Percentiles rank a stretch among this genome's conserved stretches.
Conservation (phyloP, 148 eudicot genomes). For the Rhododendron ferrugineum region DNA sequence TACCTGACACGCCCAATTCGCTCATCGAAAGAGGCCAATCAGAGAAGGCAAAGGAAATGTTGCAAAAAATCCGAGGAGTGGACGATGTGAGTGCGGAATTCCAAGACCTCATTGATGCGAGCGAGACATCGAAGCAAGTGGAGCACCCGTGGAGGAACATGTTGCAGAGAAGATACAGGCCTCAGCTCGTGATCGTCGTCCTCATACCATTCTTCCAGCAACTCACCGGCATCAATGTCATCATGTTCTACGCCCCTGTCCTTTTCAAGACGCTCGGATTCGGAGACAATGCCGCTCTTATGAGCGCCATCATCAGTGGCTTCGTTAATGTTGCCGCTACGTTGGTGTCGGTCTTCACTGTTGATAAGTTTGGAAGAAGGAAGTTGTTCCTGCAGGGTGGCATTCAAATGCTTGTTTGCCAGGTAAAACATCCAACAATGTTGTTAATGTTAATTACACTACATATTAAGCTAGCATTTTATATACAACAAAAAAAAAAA, state of each 20-base stretch:
- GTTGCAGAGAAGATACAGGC: slow-evolving; percentile 13
- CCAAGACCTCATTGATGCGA: slow-evolving; percentile 24
- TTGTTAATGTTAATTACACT: too few relatives aligned
- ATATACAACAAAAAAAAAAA: too few relatives aligned
- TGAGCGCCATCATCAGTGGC: slow-evolving; percentile 30
- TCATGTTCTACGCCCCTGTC: slow-evolving; percentile 39
- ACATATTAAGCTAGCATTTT: too few relatives aligned
- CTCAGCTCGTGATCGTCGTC: slow-evolving; percentile 24
- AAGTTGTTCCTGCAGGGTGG: slow-evolving; percentile 33
- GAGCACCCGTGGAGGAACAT: slow-evolving; percentile 27
- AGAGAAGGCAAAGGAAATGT: slow-evolving; percentile 14
- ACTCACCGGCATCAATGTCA: slow-evolving; percentile 38
- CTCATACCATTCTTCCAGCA: slow-evolving; percentile 38
- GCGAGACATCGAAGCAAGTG: slow-evolving; percentile 22
- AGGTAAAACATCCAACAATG: slow-evolving; percentile 2
- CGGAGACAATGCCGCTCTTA: slow-evolving; percentile 24
- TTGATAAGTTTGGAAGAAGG: slow-evolving; percentile 28
- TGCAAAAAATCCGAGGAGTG: slow-evolving; percentile 28
- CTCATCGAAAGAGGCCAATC: slow-evolving; percentile 24
- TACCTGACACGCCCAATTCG: slow-evolving; percentile 39
- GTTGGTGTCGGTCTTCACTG: slow-evolving; percentile 17
- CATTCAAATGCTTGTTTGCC: slow-evolving; percentile 23
- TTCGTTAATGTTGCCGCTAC: slow-evolving; percentile 23
- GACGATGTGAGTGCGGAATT: slow-evolving; percentile 26
- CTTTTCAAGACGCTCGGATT: slow-evolving; percentile 37